phyloP scores from a whole-genome alignment of 2,329 filamentous ascomycete genomes.

The Fusarium buxicola region DNA sequence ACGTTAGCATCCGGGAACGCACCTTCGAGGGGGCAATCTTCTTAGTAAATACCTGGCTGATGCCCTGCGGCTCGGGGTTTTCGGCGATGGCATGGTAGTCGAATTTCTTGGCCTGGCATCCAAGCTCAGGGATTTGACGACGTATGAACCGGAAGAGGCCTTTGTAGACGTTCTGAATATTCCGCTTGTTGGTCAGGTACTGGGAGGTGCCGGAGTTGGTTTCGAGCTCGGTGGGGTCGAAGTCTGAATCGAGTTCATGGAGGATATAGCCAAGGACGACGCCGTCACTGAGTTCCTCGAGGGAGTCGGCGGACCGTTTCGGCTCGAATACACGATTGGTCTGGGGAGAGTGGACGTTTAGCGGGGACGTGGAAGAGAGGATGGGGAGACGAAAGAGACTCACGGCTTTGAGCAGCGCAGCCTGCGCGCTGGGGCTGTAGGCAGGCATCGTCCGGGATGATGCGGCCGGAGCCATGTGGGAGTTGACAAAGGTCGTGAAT shows the following conservation, averaged over 20 bases:
- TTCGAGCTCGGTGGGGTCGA: conserved; percentile 66
- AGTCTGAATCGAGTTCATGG: conserved; percentile 67
- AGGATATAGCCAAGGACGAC: conserved; percentile 66
- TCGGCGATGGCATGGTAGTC: conserved; percentile 70
- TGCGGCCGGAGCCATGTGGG: conserved; percentile 22
- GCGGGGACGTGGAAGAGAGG: conserved; percentile 20
- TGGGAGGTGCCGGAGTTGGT: conserved; percentile 56
- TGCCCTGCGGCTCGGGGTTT: conserved; percentile 65
- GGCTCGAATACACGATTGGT: conserved; percentile 57
- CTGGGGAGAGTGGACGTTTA: conserved; percentile 37
- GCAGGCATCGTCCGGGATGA: conserved; percentile 48
- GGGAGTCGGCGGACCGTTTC: conserved; percentile 59
- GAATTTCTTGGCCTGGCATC: conserved; percentile 63
- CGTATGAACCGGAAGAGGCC: conserved; percentile 67
- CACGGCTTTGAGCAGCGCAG: conserved; percentile 68
- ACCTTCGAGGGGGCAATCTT: neutral
- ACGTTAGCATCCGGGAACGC: conserved; percentile 6
- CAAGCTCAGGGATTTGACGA: conserved; percentile 62
- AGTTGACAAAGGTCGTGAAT: conserved; percentile 14
- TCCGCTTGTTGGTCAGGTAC: conserved; percentile 63
- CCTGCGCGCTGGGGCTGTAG: conserved; percentile 59
- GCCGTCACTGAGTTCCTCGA: conserved; percentile 65
- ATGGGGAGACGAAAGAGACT: conserved; percentile 35
- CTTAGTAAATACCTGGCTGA: conserved; percentile 59
- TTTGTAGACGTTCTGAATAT: conserved; percentile 66